A percentile compares a stretch with the other conserved stretches of the same genome.
Conservation (phyloP, 805 yeast genomes). For the Candida michaelii region DNA sequence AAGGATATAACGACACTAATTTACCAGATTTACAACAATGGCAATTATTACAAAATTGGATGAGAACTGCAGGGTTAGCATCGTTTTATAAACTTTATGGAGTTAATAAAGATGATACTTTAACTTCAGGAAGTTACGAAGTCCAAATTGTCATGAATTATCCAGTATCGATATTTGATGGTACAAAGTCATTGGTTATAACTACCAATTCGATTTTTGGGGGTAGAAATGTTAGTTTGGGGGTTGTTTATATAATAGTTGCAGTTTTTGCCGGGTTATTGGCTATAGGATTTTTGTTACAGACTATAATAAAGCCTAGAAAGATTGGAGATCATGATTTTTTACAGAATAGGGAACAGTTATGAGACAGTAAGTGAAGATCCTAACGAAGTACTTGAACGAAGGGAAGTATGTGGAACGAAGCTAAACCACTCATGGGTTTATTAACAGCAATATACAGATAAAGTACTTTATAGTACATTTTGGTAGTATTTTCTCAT, state of each 20-base stretch:
- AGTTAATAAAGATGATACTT: slow-evolving; percentile 58
- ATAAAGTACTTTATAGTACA: too few species aligned
- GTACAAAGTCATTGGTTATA: slow-evolving; percentile 79
- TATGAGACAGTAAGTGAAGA: slow-evolving; percentile 11
- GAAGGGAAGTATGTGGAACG: too few species aligned
- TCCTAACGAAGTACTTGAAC: too few species aligned
- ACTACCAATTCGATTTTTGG: slow-evolving; percentile 85
- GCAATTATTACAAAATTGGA: slow-evolving; percentile 95
- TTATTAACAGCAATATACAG: too few species aligned
- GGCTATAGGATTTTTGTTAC: slow-evolving; percentile 72
- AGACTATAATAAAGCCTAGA: slow-evolving; percentile 83
- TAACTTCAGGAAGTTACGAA: slow-evolving; percentile 68
- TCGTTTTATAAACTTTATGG: slow-evolving; percentile 81
- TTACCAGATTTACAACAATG: slow-evolving; percentile 72
- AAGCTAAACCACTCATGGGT: too few species aligned
- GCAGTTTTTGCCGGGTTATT: slow-evolving; percentile 74
- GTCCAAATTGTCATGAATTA: slow-evolving; percentile 71
- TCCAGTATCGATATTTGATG: slow-evolving; percentile 81
- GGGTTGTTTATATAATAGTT: slow-evolving; percentile 80
- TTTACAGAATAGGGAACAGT: slow-evolving; percentile 34
- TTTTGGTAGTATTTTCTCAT: too few species aligned
- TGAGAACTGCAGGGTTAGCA: slow-evolving; percentile 95
- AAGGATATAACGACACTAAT: slow-evolving; percentile 84
- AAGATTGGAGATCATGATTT: slow-evolving; percentile 78
- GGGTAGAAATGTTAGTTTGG: slow-evolving; percentile 81